Percentiles rank a stretch among this genome's conserved stretches.
phyloP scores from a whole-genome alignment of 805 yeast species.

The Lachancea waltii region DNA sequence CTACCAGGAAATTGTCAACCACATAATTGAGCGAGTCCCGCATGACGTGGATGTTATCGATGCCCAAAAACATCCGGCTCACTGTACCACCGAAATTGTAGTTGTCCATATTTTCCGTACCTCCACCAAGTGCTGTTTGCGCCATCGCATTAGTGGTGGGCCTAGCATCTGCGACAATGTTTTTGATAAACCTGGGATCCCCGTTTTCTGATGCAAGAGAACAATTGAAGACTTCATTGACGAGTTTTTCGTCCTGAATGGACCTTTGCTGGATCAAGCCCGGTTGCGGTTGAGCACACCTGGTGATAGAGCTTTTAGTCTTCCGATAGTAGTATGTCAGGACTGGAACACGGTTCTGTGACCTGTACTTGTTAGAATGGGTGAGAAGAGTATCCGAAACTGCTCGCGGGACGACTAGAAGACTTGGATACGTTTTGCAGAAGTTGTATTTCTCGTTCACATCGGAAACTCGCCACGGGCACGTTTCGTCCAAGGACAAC shows the following conservation, averaged over 20 bases:
- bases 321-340: constrained; percentile 66
- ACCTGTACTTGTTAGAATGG: constrained; percentile 80
- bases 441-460: constrained; percentile 61
- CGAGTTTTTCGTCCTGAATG: constrained; percentile 81
- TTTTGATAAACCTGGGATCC: constrained; percentile 34
- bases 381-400: constrained; percentile 76
- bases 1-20: constrained; percentile 49
- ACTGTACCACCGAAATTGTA: constrained; percentile 52
- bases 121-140: constrained; percentile 96
- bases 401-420: constrained; percentile 61
- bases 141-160: constrained; percentile 95
- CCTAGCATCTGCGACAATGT: constrained; percentile 82
- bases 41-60: constrained; percentile 94
- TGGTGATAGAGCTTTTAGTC: constrained; percentile 70
- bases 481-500: constrained; percentile 29
- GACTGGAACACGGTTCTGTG: constrained; percentile 79
- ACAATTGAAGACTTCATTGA: constrained; percentile 64
- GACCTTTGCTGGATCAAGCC: constrained; percentile 85
- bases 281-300: constrained; percentile 90
- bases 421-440: constrained; percentile 69
- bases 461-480: constrained; percentile 63
- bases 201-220: constrained; percentile 36
- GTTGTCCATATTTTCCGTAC: constrained; percentile 87
- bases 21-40: constrained; percentile 70
- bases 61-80: constrained; percentile 72